Evolutionary conservation across 768 basidiomycete species (phyloP).

Genomic region (Paxillus involutus): DNA sequence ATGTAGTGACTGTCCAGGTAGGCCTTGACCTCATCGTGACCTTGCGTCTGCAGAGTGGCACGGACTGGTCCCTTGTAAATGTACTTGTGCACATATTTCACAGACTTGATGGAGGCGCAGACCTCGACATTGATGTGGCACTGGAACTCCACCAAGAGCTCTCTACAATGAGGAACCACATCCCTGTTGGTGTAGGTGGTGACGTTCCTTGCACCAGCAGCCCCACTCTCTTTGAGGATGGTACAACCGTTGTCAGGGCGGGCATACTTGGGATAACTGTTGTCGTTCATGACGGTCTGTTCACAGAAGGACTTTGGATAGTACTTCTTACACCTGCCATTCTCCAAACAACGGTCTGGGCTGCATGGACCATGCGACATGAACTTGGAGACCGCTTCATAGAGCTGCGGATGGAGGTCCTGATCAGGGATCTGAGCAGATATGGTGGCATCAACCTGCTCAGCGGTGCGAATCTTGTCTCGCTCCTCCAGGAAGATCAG

Average conservation of each 20-base stretch:
- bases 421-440: constrained; percentile 42
- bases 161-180: constrained; percentile 43
- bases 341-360: constrained; percentile 13
- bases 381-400: not conserved
- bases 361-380: too few species aligned
- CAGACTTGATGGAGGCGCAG: constrained; percentile 29
- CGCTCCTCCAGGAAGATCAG: constrained; percentile 38
- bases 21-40: too few species aligned
- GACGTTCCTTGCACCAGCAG: too few species aligned
- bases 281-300: too few species aligned
- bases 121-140: constrained; percentile 56
- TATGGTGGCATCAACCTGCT: constrained; percentile 40
- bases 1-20: too few species aligned
- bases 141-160: constrained; percentile 32
- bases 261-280: too few species aligned
- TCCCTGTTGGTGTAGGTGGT: constrained; percentile 34
- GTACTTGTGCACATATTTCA: not conserved
- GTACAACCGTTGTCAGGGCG: too few species aligned
- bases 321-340: constrained; percentile 37
- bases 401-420: too few species aligned
- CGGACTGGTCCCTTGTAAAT: too few species aligned
- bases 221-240: not conserved
- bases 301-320: constrained; percentile 36
- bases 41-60: too few species aligned
- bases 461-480: constrained; percentile 34